Percentiles rank a stretch among this genome's conserved stretches.
Conservation (phyloP, 2,329 filamentous ascomycete species). For the Dothistroma septosporum region DNA sequence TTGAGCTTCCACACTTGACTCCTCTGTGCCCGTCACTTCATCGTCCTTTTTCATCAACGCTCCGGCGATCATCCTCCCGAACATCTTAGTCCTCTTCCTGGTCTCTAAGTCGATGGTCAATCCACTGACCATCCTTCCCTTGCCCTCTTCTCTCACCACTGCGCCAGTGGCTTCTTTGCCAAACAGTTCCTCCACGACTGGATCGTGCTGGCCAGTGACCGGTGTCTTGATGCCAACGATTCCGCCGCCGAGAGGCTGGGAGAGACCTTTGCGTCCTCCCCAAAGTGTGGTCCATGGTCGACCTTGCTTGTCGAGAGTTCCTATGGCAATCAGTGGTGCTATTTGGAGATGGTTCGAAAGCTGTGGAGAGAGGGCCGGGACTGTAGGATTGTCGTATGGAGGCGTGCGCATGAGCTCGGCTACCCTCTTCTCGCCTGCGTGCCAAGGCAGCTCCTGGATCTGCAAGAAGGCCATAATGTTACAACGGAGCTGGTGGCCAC, state of each 20-base stretch:
- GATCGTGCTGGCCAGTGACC: constrained; percentile 62
- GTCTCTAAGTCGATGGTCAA: constrained; percentile 62
- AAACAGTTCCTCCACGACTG: constrained; percentile 63
- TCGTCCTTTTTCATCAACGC: constrained; percentile 43
- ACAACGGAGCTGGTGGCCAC: background rate
- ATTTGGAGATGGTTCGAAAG: constrained; percentile 58
- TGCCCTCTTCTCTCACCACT: constrained; percentile 38
- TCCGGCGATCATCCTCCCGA: constrained; percentile 64
- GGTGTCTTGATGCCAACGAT: constrained; percentile 61
- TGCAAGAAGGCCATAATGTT: constrained; percentile 13
- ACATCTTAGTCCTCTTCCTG: constrained; percentile 69
- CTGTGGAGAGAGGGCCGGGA: constrained; percentile 57
- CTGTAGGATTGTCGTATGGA: constrained; percentile 61
- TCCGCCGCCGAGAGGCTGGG: constrained; percentile 56
- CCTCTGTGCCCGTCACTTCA: constrained; percentile 27
- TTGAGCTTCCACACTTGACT: constrained; percentile 44
- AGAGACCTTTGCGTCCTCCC: constrained; percentile 70
- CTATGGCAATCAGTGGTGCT: constrained; percentile 68
- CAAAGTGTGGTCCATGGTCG: constrained; percentile 73
- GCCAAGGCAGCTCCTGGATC: constrained; percentile 16
- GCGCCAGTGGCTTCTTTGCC: constrained; percentile 45
- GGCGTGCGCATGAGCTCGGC: constrained; percentile 60
- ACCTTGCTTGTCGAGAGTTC: constrained; percentile 61
- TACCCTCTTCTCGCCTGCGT: constrained; percentile 51
- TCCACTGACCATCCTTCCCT: constrained; percentile 56